A percentile compares a stretch with the other conserved stretches of the same genome.
These are phyloP conservation scores for Blastobotrys aristatus DNA, from an alignment of 1,139 yeast genomes.

Conservation along the genomic window DNA sequence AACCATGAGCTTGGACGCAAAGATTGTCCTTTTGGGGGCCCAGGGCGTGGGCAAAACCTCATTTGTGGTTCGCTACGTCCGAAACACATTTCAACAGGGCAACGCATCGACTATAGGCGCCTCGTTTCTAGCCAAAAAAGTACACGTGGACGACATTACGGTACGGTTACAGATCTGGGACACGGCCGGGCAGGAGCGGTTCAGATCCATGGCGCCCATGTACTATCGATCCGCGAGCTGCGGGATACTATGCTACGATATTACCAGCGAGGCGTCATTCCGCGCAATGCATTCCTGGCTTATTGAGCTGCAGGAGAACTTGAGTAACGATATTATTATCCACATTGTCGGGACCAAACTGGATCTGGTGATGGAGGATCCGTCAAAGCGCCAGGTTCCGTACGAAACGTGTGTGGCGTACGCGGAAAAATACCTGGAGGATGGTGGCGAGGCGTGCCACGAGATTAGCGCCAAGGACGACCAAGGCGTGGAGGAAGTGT, in stretches of 20 bases:
- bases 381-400: slow-evolving; percentile 35
- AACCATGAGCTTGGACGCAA: slow-evolving; percentile 35
- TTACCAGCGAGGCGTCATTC: slow-evolving; percentile 89
- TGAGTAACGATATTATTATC: slow-evolving; percentile 71
- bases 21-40: slow-evolving; percentile 36
- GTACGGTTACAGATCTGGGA: slow-evolving; percentile 93
- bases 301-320: slow-evolving; percentile 82
- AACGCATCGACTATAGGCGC: slow-evolving; percentile 95
- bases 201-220: slow-evolving; percentile 91
- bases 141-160: slow-evolving; percentile 76
- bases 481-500: slow-evolving; percentile 36
- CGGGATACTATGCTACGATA: slow-evolving; percentile 85
- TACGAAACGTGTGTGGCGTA: slow-evolving; percentile 36
- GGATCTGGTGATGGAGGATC: slow-evolving; percentile 48
- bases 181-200: slow-evolving; percentile 91
- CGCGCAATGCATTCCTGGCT: slow-evolving; percentile 91
- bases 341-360: slow-evolving; percentile 87
- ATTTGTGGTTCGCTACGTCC: slow-evolving; percentile 79
- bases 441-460: slow-evolving; percentile 33
- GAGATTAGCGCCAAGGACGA: slow-evolving; percentile 37
- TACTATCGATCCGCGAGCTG: slow-evolving; percentile 93
- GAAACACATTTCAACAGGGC: slow-evolving; percentile 86
- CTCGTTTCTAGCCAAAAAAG: slow-evolving; percentile 85
- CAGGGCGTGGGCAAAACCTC: slow-evolving; percentile 85
- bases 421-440: slow-evolving; percentile 31